Evolutionary conservation across 2,329 filamentous ascomycete species (phyloP), one percentile per base, ranked within the genome.

Genomic region (Sarocladium kiliense): DNA sequence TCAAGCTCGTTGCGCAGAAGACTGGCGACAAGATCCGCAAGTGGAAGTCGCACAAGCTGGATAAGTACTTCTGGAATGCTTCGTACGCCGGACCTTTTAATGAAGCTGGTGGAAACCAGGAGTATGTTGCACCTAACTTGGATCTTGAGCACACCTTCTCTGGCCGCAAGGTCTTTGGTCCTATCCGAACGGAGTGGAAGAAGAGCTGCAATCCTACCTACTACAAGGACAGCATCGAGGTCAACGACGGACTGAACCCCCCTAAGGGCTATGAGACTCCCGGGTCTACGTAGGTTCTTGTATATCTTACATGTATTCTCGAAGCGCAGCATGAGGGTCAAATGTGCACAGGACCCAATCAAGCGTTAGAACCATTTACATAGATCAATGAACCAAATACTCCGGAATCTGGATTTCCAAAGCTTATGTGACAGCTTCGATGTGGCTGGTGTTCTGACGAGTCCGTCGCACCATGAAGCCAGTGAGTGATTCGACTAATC

Each of bases 1-100:
- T 83, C 67, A 63, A 77, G 26, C 56, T 81, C 21, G 84, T 89
- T 2, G 84, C 82, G 14, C 68, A 79, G 6, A 73, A 78, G 70
- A 88, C 85, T 0, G 80, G 82, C 54, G 84, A 87, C 65, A 64
- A 61, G 58, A 37, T 77, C 10, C 72, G 76, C 18, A 49, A 63
- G 26, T 78, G 72, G 30, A 61, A 62, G 50, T 54, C 65, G 18
- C 59, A 64, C 2, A 53, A 64, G 3, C 67, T 81, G 7, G 65
- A 73, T 25, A 63, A 67, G 47, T 69, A 76, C 58, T 80, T 72
- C 66, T 75, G 77, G 60, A 85, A 85, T 65, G 63, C 63, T 51
- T 82, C 79, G 7, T 82, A 82, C 56, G 77, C 78, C 2, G 81
- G 81, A 0, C 56, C 65, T 30, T 74, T 78, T 60, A 77, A 76